Evolutionary conservation across 139 green algal genomes (phyloP), one percentile per base, ranked within the genome.

Genomic region (Auxenochlorella protothecoides): DNA sequence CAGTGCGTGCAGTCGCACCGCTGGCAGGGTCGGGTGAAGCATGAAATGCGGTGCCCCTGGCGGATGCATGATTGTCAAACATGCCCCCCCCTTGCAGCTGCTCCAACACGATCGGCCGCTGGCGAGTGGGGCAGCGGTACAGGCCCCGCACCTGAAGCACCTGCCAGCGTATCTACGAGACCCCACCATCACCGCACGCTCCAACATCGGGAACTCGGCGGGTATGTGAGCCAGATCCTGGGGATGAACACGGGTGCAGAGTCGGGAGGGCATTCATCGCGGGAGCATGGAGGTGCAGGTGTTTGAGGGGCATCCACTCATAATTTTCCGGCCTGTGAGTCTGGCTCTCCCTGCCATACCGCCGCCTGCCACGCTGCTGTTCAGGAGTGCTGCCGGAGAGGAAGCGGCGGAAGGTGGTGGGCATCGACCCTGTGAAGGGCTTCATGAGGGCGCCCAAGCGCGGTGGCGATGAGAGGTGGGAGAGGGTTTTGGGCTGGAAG

Each of bases 51-150:
- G 27, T 44, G 27, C 27, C 27, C 27, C 27, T 44, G 27, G 27
- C 27, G 27, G 27, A 44, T 1, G 27, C 27, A 1, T 44, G 27
- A 44, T 44, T 44, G 27, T 44, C 27, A 44, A 44, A 44, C 27
- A 44, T 44, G 27, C 27, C 27, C 27, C 27, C 27, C 27, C 27
- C 0, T 44, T 44, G 27, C 76, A 83, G 72, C 76, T 97, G 66
- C 83, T 97, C 63, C 78, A 85, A 7, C 92, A 97, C 76, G 92
- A 97, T 86, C 85, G 86, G 71, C 74, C 83, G 13, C 81, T 94
- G 60, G 55, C 67, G 59, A 62, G 57, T 11, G 78, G 56, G 80
- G 73, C 85, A 78, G 74, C 73, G 61, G 57, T 76, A 59, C 69
- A 72, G 76, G 72, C 73, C 78, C 44, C 83, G 3, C 89, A 96